Percentiles rank a stretch among this genome's conserved stretches.
These are phyloP conservation scores for Brettanomyces naardenensis DNA, from an alignment of 805 yeast genomes.

Conservation along the genomic window DNA sequence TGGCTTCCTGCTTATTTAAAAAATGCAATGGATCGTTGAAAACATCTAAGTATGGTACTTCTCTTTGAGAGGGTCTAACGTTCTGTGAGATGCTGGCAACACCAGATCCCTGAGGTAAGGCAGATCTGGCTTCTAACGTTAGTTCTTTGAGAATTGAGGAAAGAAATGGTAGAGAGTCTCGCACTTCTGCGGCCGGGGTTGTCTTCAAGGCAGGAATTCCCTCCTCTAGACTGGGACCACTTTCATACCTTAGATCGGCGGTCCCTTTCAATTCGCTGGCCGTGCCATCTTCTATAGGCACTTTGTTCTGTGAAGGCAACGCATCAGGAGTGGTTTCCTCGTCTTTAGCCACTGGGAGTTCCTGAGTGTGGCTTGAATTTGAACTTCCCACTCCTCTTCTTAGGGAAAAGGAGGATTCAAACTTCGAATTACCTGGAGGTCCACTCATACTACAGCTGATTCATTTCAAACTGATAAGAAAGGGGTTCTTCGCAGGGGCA, in stretches of 20 bases:
- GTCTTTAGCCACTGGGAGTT: too few species aligned
- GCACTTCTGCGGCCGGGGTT: constrained; percentile 1
- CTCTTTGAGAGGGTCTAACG: background rate
- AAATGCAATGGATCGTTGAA: constrained; percentile 25
- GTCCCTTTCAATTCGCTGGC: too few species aligned
- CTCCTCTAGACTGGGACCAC: background rate
- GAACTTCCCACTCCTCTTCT: too few species aligned
- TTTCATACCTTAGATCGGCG: background rate
- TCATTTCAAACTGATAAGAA: too few species aligned
- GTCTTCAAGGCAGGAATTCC: background rate
- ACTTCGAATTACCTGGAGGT: too few species aligned
- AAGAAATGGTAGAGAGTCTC: constrained; percentile 2
- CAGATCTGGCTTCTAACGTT: background rate
- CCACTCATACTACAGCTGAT: too few species aligned
- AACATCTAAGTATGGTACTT: constrained; percentile 6
- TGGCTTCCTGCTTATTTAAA: constrained; percentile 24
- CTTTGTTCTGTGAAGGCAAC: too few species aligned
- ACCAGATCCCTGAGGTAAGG: background rate
- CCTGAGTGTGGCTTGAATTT: too few species aligned
- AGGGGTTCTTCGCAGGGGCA: too few species aligned
- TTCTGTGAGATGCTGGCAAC: background rate
- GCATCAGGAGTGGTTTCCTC: too few species aligned
- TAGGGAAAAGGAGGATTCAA: too few species aligned
- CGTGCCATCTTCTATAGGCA: too few species aligned
- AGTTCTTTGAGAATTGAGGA: constrained; percentile 5